A percentile compares a stretch with the other conserved stretches of the same genome.
These are phyloP conservation scores for Xylaria polymorpha DNA, from an alignment of 2,329 filamentous ascomycete genomes.

Conservation along the genomic window DNA sequence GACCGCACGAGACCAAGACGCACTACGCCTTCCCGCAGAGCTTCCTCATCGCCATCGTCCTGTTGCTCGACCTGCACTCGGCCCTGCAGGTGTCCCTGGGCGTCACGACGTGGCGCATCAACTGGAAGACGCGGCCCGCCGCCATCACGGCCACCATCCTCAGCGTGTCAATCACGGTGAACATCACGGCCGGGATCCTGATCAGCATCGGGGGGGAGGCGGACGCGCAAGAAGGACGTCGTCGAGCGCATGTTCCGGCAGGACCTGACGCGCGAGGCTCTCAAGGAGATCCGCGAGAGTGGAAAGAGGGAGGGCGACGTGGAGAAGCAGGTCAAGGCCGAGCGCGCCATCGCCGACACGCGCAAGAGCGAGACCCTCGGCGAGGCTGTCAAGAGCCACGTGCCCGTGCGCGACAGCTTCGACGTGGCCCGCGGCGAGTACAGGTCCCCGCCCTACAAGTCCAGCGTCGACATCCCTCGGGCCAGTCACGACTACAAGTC, in stretches of 20 bases:
- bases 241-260: conserved; percentile 81
- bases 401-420: conserved; percentile 37
- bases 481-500: neutral
- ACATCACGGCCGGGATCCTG: conserved; percentile 79
- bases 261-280: conserved; percentile 72
- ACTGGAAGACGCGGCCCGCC: conserved; percentile 74
- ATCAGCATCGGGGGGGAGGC: conserved; percentile 82
- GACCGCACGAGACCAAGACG: conserved; percentile 85
- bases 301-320: conserved; percentile 56
- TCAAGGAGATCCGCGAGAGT: conserved; percentile 59
- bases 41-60: conserved; percentile 80
- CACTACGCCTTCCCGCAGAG: conserved; percentile 82
- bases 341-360: conserved; percentile 44
- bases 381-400: conserved; percentile 39
- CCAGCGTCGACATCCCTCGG: neutral
- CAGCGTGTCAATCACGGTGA: conserved; percentile 80
- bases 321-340: conserved; percentile 45
- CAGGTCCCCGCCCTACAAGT: conserved; percentile 11
- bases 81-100: conserved; percentile 84
- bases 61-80: conserved; percentile 82
- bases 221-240: conserved; percentile 87
- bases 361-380: conserved; percentile 46
- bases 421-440: conserved; percentile 7
- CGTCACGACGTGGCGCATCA: conserved; percentile 81
- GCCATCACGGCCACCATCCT: conserved; percentile 85